phyloP scores from a whole-genome alignment of 2,329 filamentous ascomycete genomes.

The Arthrinium phaeospermum region DNA sequence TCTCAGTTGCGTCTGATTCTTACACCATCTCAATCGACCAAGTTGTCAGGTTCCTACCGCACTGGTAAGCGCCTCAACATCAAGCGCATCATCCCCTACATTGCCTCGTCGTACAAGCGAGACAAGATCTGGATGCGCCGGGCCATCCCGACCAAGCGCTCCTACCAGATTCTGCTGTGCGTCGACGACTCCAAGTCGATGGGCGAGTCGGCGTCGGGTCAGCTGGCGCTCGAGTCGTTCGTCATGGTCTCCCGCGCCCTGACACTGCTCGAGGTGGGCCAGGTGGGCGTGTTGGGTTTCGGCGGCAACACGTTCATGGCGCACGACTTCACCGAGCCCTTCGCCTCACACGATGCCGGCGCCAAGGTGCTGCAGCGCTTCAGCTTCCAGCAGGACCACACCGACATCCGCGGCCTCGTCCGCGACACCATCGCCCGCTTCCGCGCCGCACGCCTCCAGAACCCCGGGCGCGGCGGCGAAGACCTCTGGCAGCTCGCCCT shows the following conservation, averaged over 20 bases:
- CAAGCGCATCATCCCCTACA: conserved; percentile 99
- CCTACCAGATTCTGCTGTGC: conserved; percentile 96
- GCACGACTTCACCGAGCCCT: conserved; percentile 83
- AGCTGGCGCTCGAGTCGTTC: conserved; percentile 89
- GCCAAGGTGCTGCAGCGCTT: conserved; percentile 86
- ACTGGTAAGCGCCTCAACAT: conserved; percentile 99
- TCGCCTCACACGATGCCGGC: conserved; percentile 77
- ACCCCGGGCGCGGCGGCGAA: conserved; percentile 53
- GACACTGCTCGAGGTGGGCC: conserved; percentile 91
- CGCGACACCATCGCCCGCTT: conserved; percentile 81
- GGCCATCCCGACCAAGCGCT: conserved; percentile 87
- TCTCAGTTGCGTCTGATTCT: conserved; percentile 96
- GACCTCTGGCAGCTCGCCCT: conserved; percentile 96
- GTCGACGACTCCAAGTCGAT: conserved; percentile 96
- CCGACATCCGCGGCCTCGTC: conserved; percentile 82
- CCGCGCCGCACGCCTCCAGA: conserved; percentile 72
- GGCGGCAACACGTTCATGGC: conserved; percentile 83
- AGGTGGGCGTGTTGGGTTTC: conserved; percentile 91
- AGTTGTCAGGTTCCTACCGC: conserved; percentile 94
- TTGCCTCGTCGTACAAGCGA: conserved; percentile 96
- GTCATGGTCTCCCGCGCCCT: conserved; percentile 88
- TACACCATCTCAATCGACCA: conserved; percentile 91
- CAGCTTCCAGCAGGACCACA: conserved; percentile 82
- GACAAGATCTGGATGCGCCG: conserved; percentile 99
- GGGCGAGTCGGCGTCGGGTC: conserved; percentile 78